Percentiles rank a stretch among this genome's conserved stretches.
Evolutionary conservation across 495 filamentous ascomycete genomes (phyloP).

Genomic region (Tetracladium setigerum): DNA sequence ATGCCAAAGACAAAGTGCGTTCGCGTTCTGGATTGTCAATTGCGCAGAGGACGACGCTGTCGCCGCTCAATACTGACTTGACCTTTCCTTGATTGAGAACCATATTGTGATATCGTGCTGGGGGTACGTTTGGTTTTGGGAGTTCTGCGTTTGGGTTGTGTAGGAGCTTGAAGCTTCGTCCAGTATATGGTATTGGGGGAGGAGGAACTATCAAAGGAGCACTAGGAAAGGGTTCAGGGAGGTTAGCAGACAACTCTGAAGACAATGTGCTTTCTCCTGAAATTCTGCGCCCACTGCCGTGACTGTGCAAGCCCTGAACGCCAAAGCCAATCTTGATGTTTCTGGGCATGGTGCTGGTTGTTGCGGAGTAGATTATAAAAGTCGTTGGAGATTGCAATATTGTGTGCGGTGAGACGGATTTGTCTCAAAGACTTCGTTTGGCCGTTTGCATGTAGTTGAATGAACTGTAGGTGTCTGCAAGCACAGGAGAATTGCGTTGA

Average conservation of each 20-base stretch:
- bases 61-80: conserved; percentile 88
- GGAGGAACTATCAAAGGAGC: conserved; percentile 1
- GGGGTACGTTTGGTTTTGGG: conserved; percentile 7
- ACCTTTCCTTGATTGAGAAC: conserved; percentile 60
- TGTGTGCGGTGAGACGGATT: too few relatives aligned
- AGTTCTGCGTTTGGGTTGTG: background rate
- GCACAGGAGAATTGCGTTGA: too few relatives aligned
- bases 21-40: conserved; percentile 69
- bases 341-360: conserved; percentile 5
- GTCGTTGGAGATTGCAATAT: too few relatives aligned
- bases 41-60: conserved; percentile 73
- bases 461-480: too few relatives aligned
- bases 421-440: too few relatives aligned
- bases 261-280: background rate
- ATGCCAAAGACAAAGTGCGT: conserved; percentile 80
- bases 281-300: too few relatives aligned
- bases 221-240: conserved; percentile 20
- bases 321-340: conserved; percentile 17
- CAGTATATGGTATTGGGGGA: background rate
- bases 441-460: too few relatives aligned
- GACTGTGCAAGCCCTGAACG: too few relatives aligned
- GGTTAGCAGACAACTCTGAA: conserved; percentile 12
- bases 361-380: too few relatives aligned
- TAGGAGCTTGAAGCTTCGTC: background rate
- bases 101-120: conserved; percentile 12